These are phyloP conservation scores for Fusarium paranaense DNA, from an alignment of 2,329 filamentous ascomycete genomes.

Conservation along the genomic window DNA sequence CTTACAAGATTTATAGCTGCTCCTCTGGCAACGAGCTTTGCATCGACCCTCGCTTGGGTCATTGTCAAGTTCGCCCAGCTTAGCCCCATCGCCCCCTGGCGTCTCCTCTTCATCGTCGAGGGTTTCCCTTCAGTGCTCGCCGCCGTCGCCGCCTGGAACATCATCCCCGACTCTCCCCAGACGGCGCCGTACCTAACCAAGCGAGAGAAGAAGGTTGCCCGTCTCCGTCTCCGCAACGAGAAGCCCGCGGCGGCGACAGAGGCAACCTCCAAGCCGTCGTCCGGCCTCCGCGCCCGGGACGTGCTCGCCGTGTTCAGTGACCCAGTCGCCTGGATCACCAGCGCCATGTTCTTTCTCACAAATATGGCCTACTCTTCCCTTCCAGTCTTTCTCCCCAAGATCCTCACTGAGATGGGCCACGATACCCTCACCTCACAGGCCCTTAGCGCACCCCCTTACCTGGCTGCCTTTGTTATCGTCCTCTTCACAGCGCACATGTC, in stretches of 20 bases:
- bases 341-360: constrained; percentile 86
- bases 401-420: constrained; percentile 82
- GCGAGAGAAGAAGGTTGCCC: constrained; percentile 77
- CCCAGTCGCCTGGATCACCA: constrained; percentile 72
- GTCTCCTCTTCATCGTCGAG: constrained; percentile 85
- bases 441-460: constrained; percentile 83
- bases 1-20: constrained; percentile 73
- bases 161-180: constrained; percentile 81
- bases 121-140: constrained; percentile 86
- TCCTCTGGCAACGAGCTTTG: constrained; percentile 80
- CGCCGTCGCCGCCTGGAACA: constrained; percentile 77
- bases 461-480: constrained; percentile 78
- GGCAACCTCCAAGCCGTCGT: constrained; percentile 26
- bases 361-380: constrained; percentile 91
- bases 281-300: constrained; percentile 65
- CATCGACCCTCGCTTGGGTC: constrained; percentile 81
- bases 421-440: constrained; percentile 76
- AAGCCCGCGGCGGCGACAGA: constrained; percentile 43
- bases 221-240: constrained; percentile 71
- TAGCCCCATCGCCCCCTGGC: constrained; percentile 82
- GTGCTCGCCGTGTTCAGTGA: constrained; percentile 60
- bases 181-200: constrained; percentile 72
- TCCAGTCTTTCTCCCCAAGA: constrained; percentile 87
- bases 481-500: constrained; percentile 79
- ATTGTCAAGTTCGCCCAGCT: constrained; percentile 76